Conservation (phyloP, 2,329 filamentous ascomycete genomes). For the Conoideocrella luteorostrata region DNA sequence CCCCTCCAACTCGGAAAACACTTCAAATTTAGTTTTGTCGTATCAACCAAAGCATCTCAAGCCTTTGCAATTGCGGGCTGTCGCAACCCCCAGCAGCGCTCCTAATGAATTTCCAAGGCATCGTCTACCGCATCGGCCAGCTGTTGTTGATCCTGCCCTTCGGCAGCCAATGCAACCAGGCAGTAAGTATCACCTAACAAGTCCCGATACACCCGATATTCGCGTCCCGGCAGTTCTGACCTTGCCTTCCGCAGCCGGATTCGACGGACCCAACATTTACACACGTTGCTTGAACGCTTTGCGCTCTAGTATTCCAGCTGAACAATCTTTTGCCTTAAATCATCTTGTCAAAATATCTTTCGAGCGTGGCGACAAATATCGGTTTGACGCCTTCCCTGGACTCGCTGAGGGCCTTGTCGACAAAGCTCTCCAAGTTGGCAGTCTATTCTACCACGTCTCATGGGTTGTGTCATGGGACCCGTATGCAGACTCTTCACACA, state of each 20-base stretch:
- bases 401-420: slow-evolving; percentile 83
- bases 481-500: slow-evolving; percentile 46
- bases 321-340: slow-evolving; percentile 89
- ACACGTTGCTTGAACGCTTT: slow-evolving; percentile 79
- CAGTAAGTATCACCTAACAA: slow-evolving; percentile 40
- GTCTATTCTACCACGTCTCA: slow-evolving; percentile 72
- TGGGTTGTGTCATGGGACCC: slow-evolving; percentile 70
- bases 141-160: slow-evolving; percentile 20
- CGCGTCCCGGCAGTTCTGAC: slow-evolving; percentile 11
- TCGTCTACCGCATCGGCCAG: slow-evolving; percentile 36
- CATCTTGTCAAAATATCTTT: slow-evolving; percentile 94
- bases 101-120: slow-evolving; percentile 52
- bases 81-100: slow-evolving; percentile 69
- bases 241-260: slow-evolving; percentile 40
- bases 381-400: slow-evolving; percentile 84
- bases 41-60: slow-evolving; percentile 62
- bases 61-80: slow-evolving; percentile 63
- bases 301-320: slow-evolving; percentile 68
- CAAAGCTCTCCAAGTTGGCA: slow-evolving; percentile 72
- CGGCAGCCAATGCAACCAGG: slow-evolving; percentile 51
- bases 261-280: slow-evolving; percentile 83
- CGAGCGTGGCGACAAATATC: slow-evolving; percentile 91
- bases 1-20: slow-evolving; percentile 48
- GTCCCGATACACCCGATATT: neutral
- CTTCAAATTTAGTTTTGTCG: slow-evolving; percentile 55